phyloP scores from a whole-genome alignment of 1,284 basidiomycete genomes.

The Takashimella koratensis region DNA sequence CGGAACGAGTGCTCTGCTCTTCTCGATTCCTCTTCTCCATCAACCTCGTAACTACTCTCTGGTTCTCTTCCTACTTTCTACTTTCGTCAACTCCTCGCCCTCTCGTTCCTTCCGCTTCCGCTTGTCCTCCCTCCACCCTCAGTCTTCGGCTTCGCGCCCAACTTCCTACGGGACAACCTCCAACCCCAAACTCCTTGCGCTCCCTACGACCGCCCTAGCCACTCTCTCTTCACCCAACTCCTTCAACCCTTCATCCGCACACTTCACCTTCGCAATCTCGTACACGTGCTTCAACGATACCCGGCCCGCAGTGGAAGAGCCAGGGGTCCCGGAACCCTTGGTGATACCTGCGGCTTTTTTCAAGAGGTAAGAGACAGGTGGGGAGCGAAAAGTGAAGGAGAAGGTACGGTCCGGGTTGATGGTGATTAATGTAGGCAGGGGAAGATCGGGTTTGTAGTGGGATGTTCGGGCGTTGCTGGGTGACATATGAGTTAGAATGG shows the following conservation, averaged over 20 bases:
- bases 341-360: slow-evolving; percentile 88
- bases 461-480: slow-evolving; percentile 78
- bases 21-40: too few relatives aligned
- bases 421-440: slow-evolving; percentile 84
- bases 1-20: too few relatives aligned
- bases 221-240: slow-evolving; percentile 79
- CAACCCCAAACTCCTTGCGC: slow-evolving; percentile 77
- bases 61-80: too few relatives aligned
- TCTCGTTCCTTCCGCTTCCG: too few relatives aligned
- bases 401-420: slow-evolving; percentile 95
- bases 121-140: too few relatives aligned
- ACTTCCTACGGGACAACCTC: slow-evolving; percentile 76
- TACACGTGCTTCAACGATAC: slow-evolving; percentile 96
- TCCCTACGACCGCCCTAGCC: slow-evolving; percentile 79
- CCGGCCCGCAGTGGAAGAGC: slow-evolving; percentile 60
- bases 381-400: slow-evolving; percentile 86
- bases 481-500: too few relatives aligned
- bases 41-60: too few relatives aligned
- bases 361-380: slow-evolving; percentile 85
- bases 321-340: slow-evolving; percentile 64
- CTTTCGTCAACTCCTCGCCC: too few relatives aligned
- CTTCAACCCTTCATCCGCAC: slow-evolving; percentile 79
- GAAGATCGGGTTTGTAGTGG: slow-evolving; percentile 79
- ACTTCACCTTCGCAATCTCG: slow-evolving; percentile 98
- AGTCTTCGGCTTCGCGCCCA: too few relatives aligned